Base-by-base conservation (phyloP, 164 flowering plant species). In the Magnolia kwangsiensis region DNA sequence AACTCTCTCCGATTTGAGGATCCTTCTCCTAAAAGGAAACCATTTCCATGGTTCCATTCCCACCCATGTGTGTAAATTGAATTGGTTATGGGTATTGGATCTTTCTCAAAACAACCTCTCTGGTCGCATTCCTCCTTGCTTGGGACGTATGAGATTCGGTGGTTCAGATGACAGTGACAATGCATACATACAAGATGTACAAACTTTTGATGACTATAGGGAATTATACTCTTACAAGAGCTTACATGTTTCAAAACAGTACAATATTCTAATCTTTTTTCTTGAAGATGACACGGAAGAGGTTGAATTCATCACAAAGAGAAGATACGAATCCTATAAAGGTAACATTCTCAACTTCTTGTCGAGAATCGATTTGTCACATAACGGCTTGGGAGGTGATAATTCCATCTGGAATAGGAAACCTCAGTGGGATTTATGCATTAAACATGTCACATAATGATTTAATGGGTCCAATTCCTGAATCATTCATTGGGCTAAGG, bases 31-130 rank as follows among this genome's bases (percentile, higher is more conserved):
- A 58, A 70, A 45, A 6, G 19, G 21, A 7, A 78, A 81, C 72
- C 20, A 58, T 1, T 78, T 81, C 55, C 16, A 24, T 49, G 82
- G 82, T 50, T 58, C 3, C 11, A 74, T 80, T 51, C 63, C 82
- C 1, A n/a, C 27, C 72, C 9, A 69, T 18, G 11, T 29, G 69
- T 51, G 6, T 51, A 5, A 69, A 61, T 55, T 79, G 74, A 19
- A n/a, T 3, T 4, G 73, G 37, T 4, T 74, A 74, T 3, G 72
- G 69, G 59, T 80, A 70, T 16, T 80, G n/a, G 74, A 76, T n/a
- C 59, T 80, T 51, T 77, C 82, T 9, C 8, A 73, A 24, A 80
- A 80, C 59, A 29, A 69, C 4, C 70, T 80, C 24, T 45, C 75
- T 8, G 77, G 66, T 27, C 31, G 68, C 37, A 21, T 77, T 31